Evolutionary conservation across 345 rosid genomes (phyloP).

Genomic region (Anastatica hierochuntica): DNA sequence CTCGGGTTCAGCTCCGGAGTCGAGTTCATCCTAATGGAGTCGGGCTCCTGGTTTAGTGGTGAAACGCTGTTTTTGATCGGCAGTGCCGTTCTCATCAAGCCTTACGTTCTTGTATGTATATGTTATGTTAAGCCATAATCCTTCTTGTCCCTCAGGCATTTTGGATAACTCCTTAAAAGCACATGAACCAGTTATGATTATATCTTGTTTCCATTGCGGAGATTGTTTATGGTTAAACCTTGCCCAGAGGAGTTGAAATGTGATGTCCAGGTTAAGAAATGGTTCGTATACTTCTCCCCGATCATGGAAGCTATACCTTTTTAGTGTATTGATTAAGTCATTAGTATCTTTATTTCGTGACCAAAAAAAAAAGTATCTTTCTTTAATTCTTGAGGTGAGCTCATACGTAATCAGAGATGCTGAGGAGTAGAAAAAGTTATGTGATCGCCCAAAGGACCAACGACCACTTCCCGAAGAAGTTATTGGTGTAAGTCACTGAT

Average conservation of each 20-base stretch:
- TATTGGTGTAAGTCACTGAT: slow-evolving; percentile 70
- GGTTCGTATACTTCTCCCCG: not conserved
- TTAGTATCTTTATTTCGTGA: no score
- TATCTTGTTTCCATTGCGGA: slow-evolving; percentile 33
- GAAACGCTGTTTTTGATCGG: slow-evolving; percentile 68
- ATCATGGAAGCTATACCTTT: not conserved
- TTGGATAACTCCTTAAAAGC: slow-evolving; percentile 84
- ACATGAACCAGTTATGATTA: slow-evolving; percentile 8
- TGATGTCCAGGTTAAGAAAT: slow-evolving; percentile 65
- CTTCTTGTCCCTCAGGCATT: slow-evolving; percentile 40
- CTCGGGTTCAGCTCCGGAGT: slow-evolving; percentile 41
- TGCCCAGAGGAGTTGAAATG: slow-evolving; percentile 83
- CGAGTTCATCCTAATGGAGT: slow-evolving; percentile 66
- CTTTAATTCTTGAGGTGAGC: slow-evolving; percentile 32
- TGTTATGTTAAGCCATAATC: not conserved
- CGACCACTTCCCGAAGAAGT: slow-evolving; percentile 84
- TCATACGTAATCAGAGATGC: slow-evolving; percentile 74
- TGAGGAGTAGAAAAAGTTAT: slow-evolving; percentile 81
- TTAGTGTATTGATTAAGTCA: not conserved
- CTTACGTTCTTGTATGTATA: not conserved
- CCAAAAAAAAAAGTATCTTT: not conserved
- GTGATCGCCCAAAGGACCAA: slow-evolving; percentile 75
- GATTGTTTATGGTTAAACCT: slow-evolving; percentile 79
- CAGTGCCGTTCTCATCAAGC: slow-evolving; percentile 64
- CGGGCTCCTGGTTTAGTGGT: slow-evolving; percentile 54